Base-by-base conservation (phyloP, 352 stramenopile genomes). In the Thraustochytrium sp. region DNA sequence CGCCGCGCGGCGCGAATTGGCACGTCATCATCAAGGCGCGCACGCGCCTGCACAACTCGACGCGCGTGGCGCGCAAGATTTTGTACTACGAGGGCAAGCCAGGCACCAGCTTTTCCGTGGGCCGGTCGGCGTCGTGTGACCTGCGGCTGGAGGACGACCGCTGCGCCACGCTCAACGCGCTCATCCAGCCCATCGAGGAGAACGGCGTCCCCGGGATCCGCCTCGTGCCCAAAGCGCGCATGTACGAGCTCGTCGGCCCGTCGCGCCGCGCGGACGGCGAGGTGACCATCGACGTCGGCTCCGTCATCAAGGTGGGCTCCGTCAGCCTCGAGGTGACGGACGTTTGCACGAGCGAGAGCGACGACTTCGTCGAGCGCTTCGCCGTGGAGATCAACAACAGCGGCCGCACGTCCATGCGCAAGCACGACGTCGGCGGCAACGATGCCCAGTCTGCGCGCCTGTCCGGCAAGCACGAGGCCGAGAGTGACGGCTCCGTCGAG, bases 321-420 rank as follows among this genome's bases (percentile, higher is more conserved):
- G 61, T 84, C 8, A 76, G 55, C 34, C 38, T 84, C 29, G 75
- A 84, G 49, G 75, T 84, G 21, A 84, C 49, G 0, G 49, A 83
- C 31, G 3, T 78, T 4, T 62, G 61, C 75, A 75, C 61, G 5
- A 80, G n/a, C 9, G 68, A 80, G 3, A 63, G 42, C 36, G 68
- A 80, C 42, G 68, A 80, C 44, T 80, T 80, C 76, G 68, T 80
- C 5, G 68, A 80, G 68, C 68, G 68, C 34, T 80, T 80, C n/a
- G 68, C 68, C 4, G 44, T 38, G 11, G 68, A 80, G 34, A 84
- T 84, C 61, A 63, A 29, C 26, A 38, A 13, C 36, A 53, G 59
- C 42, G 44, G 75, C n/a, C 37, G 54, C 40, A n/a, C 5, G 23
- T 53, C 61, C 9, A 62, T 40, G 11, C 55, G 61, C 54, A 84